Evolutionary conservation across 73 alveolate species (phyloP).

Genomic region (Stentor roeselii): DNA sequence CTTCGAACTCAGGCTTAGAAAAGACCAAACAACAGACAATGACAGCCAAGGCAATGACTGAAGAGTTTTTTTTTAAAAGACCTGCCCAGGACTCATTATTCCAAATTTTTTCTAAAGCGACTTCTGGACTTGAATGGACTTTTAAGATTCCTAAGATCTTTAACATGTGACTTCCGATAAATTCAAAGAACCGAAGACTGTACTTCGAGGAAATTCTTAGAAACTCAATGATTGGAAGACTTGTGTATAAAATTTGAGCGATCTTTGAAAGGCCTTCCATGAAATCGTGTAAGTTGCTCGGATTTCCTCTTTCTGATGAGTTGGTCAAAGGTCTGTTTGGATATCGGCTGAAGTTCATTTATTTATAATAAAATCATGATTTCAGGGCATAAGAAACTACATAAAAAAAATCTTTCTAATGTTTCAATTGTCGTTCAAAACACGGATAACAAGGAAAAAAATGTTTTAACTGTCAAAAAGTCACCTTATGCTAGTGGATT

Average conservation of each 20-base stretch:
- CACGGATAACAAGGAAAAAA: too few relatives aligned
- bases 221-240: constrained; percentile 12
- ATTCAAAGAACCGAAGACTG: background rate
- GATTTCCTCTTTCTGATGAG: background rate
- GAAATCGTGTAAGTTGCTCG: background rate
- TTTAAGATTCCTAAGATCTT: background rate
- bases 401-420: too few relatives aligned
- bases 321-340: background rate
- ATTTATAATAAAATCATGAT: too few relatives aligned
- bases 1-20: background rate
- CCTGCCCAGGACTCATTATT: background rate
- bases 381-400: too few relatives aligned
- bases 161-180: background rate
- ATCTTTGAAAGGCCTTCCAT: constrained; percentile 13
- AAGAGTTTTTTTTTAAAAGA: background rate
- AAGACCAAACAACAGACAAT: background rate
- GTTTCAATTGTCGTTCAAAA: too few relatives aligned
- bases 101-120: background rate
- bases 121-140: background rate
- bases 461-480: too few relatives aligned
- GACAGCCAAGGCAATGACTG: background rate
- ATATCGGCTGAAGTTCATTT: too few relatives aligned
- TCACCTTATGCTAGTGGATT: background rate
- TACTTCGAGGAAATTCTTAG: background rate
- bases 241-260: background rate